Percentiles rank a stretch among this genome's conserved stretches.
These are phyloP conservation scores for Metschnikowia peoriensis DNA, from an alignment of 805 yeast species.

Conservation along the genomic window DNA sequence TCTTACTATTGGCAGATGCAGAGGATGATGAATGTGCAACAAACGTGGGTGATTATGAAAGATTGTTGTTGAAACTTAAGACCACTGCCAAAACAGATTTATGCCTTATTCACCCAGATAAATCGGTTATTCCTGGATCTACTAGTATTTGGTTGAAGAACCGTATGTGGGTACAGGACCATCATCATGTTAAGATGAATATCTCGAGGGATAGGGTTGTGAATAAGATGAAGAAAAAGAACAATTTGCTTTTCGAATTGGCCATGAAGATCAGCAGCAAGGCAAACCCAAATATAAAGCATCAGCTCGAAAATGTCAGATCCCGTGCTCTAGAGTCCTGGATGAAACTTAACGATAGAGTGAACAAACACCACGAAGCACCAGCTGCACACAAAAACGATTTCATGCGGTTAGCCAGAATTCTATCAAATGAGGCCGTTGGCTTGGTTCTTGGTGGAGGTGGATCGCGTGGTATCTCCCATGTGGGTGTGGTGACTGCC, in stretches of 20 bases:
- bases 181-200: slow-evolving; percentile 84
- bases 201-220: slow-evolving; percentile 23
- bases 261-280: slow-evolving; percentile 34
- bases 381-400: slow-evolving; percentile 50
- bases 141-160: slow-evolving; percentile 82
- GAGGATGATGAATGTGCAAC: slow-evolving; percentile 54
- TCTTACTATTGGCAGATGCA: slow-evolving; percentile 86
- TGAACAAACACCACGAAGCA: slow-evolving; percentile 19
- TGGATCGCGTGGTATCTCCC: slow-evolving; percentile 94
- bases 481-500: slow-evolving; percentile 87
- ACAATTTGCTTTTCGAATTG: slow-evolving; percentile 30
- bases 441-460: slow-evolving; percentile 97
- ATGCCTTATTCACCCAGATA: slow-evolving; percentile 79
- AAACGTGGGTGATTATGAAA: slow-evolving; percentile 81
- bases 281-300: slow-evolving; percentile 34
- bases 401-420: slow-evolving; percentile 83
- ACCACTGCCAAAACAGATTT: slow-evolving; percentile 88
- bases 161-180: slow-evolving; percentile 88
- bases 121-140: slow-evolving; percentile 78
- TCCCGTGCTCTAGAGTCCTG: slow-evolving; percentile 29
- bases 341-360: slow-evolving; percentile 24
- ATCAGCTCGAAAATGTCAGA: slow-evolving; percentile 32
- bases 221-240: slow-evolving; percentile 18
- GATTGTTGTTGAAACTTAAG: slow-evolving; percentile 66
- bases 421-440: slow-evolving; percentile 88